phyloP scores from a whole-genome alignment of 2,329 filamentous ascomycete genomes.

The Arthroderma sp. region DNA sequence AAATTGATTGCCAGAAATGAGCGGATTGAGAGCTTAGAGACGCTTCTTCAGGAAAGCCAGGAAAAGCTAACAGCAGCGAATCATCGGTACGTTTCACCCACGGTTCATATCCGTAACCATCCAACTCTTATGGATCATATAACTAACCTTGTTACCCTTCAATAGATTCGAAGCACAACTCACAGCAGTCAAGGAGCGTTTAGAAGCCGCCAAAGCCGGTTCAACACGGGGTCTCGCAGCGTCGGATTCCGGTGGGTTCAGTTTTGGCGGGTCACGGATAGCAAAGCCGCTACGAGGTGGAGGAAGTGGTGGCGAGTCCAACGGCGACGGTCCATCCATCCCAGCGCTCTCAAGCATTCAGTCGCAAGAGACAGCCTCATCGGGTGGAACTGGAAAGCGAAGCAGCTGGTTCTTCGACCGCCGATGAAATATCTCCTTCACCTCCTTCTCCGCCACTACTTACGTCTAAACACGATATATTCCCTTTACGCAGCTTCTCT shows the following conservation, averaged over 20 bases:
- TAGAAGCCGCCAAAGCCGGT: slow-evolving; percentile 86
- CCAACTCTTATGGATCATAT: neutral
- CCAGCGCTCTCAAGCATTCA: slow-evolving; percentile 37
- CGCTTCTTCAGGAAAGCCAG: slow-evolving; percentile 86
- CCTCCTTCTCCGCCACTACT: too few species aligned
- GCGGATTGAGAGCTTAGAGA: slow-evolving; percentile 87
- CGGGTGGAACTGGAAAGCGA: slow-evolving; percentile 50
- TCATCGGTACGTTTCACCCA: slow-evolving; percentile 61
- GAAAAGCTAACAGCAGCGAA: slow-evolving; percentile 96
- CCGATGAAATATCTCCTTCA: slow-evolving; percentile 15
- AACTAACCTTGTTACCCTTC: neutral
- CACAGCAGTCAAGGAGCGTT: slow-evolving; percentile 89
- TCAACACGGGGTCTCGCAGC: slow-evolving; percentile 72
- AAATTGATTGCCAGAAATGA: slow-evolving; percentile 95
- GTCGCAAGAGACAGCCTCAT: slow-evolving; percentile 54
- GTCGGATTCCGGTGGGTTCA: slow-evolving; percentile 55
- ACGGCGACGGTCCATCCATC: slow-evolving; percentile 21
- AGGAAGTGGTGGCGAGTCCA: slow-evolving; percentile 18
- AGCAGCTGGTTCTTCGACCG: slow-evolving; percentile 43
- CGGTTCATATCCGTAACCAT: neutral
- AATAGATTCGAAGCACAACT: slow-evolving; percentile 91
- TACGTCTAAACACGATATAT: too few species aligned
- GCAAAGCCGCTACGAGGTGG: slow-evolving; percentile 50
- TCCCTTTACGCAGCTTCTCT: too few species aligned
- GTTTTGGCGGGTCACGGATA: slow-evolving; percentile 49